Evolutionary conservation across 108 stramenopile genomes (phyloP).

Genomic region (Seminavis robusta): DNA sequence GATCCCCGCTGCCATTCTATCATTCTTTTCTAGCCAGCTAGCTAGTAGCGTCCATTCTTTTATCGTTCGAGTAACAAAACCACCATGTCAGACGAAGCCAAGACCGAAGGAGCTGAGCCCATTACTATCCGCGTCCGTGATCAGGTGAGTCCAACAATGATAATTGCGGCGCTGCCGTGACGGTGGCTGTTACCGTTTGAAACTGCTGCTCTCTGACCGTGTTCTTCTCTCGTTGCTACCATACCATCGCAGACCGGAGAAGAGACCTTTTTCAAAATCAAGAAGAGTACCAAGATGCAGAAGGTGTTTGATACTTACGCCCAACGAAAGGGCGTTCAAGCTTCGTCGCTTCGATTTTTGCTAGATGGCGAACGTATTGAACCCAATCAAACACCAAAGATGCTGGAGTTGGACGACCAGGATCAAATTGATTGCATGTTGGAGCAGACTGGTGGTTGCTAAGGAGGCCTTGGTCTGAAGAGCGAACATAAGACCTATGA

Average conservation of each 20-base stretch:
- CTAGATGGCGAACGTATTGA: slow-evolving; percentile 92
- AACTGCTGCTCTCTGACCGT: too few relatives aligned
- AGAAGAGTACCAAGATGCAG: slow-evolving; percentile 92
- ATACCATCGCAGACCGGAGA: slow-evolving; percentile 78
- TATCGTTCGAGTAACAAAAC: too few relatives aligned
- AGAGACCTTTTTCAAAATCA: slow-evolving; percentile 96
- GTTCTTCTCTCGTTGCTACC: too few relatives aligned
- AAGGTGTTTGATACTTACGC: slow-evolving; percentile 93
- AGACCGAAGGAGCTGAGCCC: slow-evolving; percentile 40
- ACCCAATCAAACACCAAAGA: slow-evolving; percentile 76
- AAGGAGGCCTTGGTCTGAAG: background rate
- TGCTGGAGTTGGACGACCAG: slow-evolving; percentile 92
- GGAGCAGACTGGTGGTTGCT: slow-evolving; percentile 69
- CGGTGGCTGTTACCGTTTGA: too few relatives aligned
- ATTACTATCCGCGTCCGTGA: slow-evolving; percentile 85
- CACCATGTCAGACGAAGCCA: slow-evolving; percentile 23
- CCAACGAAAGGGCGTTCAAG: slow-evolving; percentile 80
- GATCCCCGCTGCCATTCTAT: too few relatives aligned
- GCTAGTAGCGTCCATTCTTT: too few relatives aligned
- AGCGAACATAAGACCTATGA: too few relatives aligned
- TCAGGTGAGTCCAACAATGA: slow-evolving; percentile 61
- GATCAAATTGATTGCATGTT: slow-evolving; percentile 96
- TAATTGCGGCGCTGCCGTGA: too few relatives aligned
- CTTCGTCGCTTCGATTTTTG: slow-evolving; percentile 80
- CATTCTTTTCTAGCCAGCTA: too few relatives aligned